A percentile compares a stretch with the other conserved stretches of the same genome.
These are phyloP conservation scores for Nemania bipapillata DNA, from an alignment of 2,329 filamentous ascomycete genomes.

Conservation along the genomic window DNA sequence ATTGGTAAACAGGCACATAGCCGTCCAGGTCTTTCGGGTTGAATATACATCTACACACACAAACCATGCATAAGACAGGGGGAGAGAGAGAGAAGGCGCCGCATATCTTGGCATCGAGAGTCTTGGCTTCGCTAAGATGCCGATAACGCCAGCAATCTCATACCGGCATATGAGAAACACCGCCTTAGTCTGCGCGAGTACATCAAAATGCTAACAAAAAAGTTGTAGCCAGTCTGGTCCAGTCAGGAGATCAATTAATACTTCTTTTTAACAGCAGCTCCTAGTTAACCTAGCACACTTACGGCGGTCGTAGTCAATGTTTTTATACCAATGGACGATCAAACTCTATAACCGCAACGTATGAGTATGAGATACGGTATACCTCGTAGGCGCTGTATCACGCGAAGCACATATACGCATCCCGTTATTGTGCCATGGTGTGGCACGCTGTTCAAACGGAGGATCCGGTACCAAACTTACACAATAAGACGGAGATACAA, in stretches of 20 bases:
- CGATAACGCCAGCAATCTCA: neutral
- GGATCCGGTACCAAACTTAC: neutral
- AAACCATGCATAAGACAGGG: no score
- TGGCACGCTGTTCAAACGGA: neutral
- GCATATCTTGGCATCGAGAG: constrained; percentile 19
- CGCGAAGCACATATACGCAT: constrained; percentile 1
- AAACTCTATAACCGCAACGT: constrained; percentile 17
- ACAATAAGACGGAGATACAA: neutral
- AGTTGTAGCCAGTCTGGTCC: neutral
- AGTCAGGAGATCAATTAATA: constrained; percentile 6
- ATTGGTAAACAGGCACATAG: neutral
- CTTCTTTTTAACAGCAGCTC: neutral
- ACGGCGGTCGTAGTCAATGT: neutral
- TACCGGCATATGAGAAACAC: constrained; percentile 19
- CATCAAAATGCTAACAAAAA: constrained; percentile 3
- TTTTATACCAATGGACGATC: constrained; percentile 13
- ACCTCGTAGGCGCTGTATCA: neutral
- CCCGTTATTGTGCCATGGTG: neutral
- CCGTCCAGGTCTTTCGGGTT: neutral
- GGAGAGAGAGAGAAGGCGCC: neutral
- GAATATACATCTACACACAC: neutral
- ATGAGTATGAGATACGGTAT: neutral
- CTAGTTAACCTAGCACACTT: neutral
- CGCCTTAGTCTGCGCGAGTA: constrained; percentile 21
- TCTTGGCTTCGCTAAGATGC: constrained; percentile 29